Evolutionary conservation across 306 rosid species (phyloP).

Genomic region (Acmispon strigosus): DNA sequence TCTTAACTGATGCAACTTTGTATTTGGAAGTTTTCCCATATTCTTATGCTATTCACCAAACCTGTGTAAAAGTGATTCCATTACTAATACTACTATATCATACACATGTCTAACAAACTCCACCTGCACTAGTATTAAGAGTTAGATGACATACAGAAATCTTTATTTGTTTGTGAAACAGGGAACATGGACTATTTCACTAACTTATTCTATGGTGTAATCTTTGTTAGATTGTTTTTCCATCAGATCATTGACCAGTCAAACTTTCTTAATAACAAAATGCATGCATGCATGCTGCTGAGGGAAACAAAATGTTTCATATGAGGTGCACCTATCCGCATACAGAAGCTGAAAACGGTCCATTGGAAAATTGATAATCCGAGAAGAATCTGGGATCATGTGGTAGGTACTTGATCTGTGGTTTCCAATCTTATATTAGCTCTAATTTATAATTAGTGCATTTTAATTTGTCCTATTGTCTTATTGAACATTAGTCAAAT

Average conservation of each 20-base stretch:
- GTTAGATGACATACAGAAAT: slow-evolving; percentile 6
- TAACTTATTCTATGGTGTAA: slow-evolving; percentile 5
- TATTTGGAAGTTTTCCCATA: no score
- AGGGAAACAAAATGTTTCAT: background rate
- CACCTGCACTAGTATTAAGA: background rate
- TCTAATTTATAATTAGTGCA: background rate
- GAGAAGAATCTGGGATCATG: slow-evolving; percentile 5
- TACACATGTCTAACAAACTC: no score
- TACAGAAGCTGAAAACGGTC: background rate
- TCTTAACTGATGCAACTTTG: no score
- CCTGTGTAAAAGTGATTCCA: no score
- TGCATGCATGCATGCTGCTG: background rate
- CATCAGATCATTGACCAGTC: slow-evolving; percentile 9
- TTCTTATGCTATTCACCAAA: no score
- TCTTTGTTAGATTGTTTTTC: background rate
- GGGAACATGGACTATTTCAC: slow-evolving; percentile 15
- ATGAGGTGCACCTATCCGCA: no score
- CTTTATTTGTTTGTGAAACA: slow-evolving; percentile 3
- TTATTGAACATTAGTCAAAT: background rate
- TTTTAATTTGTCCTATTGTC: slow-evolving; percentile 1
- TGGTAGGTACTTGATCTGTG: slow-evolving; percentile 10
- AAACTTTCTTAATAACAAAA: background rate
- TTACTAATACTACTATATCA: no score
- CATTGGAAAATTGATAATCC: background rate
- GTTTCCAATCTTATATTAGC: background rate